Evolutionary conservation across 306 rosid genomes (phyloP), one percentile per base, ranked within the genome.

Genomic region (Crotalaria pallida): DNA sequence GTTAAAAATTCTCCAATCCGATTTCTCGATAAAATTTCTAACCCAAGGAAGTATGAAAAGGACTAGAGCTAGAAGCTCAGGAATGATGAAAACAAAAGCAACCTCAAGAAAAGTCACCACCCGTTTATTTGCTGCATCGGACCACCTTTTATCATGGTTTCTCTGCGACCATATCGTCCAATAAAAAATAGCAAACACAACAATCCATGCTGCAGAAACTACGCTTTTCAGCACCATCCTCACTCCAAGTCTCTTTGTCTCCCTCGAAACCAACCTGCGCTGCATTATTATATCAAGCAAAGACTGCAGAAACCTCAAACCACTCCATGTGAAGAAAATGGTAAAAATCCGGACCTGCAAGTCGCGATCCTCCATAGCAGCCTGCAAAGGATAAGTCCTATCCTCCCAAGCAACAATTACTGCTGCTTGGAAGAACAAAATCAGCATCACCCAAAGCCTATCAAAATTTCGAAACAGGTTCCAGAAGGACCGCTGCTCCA

Each of bases 401-500:
- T 70, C 81, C 41, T 75, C 77, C 92, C 94, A 89, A 6, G 96
- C 96, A 59, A 92, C 85, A 49, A 92, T 89, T 19, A 92, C 58
- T 3, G 86, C 86, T 0, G 81, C 96, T 71, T 92, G 98, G 17
- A 92, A 86, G 66, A 92, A 88, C 82, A 89, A 63, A 49, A 80
- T n/a, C 56, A 89, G 38, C 98, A 89, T 88, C 55, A 89, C 67
- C 98, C 98, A 92, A 4, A 92, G 86, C 78, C 92, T 72, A 58
- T 92, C 91, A 3, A 92, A 92, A 67, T 96, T 88, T 72, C 98
- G 31, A 50, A 80, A 86, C 76, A 92, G 65, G 82, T 92, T 89
- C 98, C 95, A 89, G 72, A 89, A 92, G 19, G 98, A 92, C 31
- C 96, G 82, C 57, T 82, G 87, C 78, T 92, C 98, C 18, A 89